phyloP scores from a whole-genome alignment of 192 early-diverging fungal genomes.

The Chytriomyces sp. region DNA sequence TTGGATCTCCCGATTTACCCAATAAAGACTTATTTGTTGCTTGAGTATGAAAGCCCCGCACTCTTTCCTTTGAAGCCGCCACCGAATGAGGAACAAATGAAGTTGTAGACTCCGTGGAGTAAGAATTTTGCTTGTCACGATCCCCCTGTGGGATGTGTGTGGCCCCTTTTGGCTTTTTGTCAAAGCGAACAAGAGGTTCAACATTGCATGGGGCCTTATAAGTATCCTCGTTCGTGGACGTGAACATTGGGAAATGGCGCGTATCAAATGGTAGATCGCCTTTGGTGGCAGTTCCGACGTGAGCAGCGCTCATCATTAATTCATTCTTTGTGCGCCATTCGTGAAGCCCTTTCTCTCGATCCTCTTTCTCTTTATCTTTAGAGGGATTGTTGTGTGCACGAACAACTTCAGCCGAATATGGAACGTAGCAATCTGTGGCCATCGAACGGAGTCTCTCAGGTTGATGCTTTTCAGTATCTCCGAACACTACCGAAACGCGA shows the following conservation, averaged over 20 bases:
- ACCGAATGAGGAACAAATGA: conserved; percentile 28
- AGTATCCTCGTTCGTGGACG: conserved; percentile 39
- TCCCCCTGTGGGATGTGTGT: conserved; percentile 44
- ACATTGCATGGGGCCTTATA: conserved; percentile 29
- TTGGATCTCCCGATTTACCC: conserved; percentile 22
- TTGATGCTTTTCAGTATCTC: conserved; percentile 28
- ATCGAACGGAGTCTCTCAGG: conserved; percentile 26
- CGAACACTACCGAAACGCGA: conserved; percentile 41
- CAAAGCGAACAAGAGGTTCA: conserved; percentile 5
- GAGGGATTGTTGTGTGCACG: not conserved
- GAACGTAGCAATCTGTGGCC: conserved; percentile 20
- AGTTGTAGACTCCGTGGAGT: conserved; percentile 33
- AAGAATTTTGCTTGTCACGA: conserved; percentile 28
- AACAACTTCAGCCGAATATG: not conserved
- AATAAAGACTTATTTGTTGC: conserved; percentile 1
- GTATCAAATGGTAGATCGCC: conserved; percentile 47
- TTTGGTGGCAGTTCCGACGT: conserved; percentile 41
- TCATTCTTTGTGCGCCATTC: conserved; percentile 15
- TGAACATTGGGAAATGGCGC: conserved; percentile 35
- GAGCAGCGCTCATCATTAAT: conserved; percentile 34
- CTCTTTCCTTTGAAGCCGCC: not conserved
- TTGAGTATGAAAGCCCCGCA: not conserved
- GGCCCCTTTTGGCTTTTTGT: conserved; percentile 18
- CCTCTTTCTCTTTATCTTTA: conserved; percentile 2
- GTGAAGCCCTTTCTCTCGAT: conserved; percentile 3